Base-by-base conservation (phyloP, 73 alveolate species). In the Breviolum minutum region DNA sequence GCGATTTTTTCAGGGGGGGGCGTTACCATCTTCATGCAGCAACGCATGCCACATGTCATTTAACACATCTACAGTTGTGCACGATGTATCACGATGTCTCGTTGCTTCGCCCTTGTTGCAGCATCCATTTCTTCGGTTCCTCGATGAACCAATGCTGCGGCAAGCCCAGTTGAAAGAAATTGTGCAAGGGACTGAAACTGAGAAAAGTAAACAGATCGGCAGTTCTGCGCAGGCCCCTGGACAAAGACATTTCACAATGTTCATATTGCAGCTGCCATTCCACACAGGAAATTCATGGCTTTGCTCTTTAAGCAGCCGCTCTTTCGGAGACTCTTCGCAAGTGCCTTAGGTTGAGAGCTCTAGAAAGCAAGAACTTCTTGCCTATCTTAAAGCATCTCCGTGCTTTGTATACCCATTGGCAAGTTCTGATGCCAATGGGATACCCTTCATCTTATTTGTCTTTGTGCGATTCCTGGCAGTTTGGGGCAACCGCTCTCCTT, bases 221-320 rank as follows among this genome's bases (percentile, higher is more conserved):
- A 40, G n/a, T n/a, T 40, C 3, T 40, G 54, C 24, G 77, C 77
- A 68, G 24, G 17, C n/a, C 77, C 77, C 4, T 68, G 24, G n/a
- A 22, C n/a, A 14, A 68, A 68, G 77, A 22, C 5, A 5, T 5
- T 73, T 14, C n/a, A 24, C 40, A 14, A 73, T 73, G 54, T 40
- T 40, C 54, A 40, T 73, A 0, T 13, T 24, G 32, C 40, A 19
- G 40, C 16, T 24, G 32, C 83, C 83, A 14, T 73, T 27, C 83
- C 14, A 1, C 32, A 13, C 76, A 90, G 96, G 96, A 69, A 74
- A 62, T 74, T 90, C 76, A 73, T 71, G 77, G 96, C 96, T 60
- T 63, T 90, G 87, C 96, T 90, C 27, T 90, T 90, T 74, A 69
- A 90, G 87, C 96, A 90, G 68, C 96, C 96, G 62, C 64, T 90